Conservation (phyloP, 2,329 filamentous ascomycete species). For the Sphaerulina populicola region DNA sequence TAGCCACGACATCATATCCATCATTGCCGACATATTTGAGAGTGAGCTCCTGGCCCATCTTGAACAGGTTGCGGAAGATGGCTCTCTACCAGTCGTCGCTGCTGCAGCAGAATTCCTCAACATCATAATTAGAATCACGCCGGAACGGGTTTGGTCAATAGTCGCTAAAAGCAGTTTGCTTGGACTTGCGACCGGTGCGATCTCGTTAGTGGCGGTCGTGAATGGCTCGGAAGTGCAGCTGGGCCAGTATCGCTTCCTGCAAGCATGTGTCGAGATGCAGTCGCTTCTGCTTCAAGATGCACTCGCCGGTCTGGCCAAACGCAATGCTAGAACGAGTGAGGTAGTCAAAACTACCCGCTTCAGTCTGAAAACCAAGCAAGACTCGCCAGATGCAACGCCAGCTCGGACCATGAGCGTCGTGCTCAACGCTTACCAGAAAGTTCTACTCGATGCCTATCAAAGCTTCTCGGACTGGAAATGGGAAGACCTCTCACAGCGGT, state of each 20-base stretch:
- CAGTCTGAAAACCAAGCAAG: slow-evolving; percentile 34
- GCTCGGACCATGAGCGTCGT: slow-evolving; percentile 68
- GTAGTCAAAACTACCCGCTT: slow-evolving; percentile 2
- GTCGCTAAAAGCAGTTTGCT: slow-evolving; percentile 73
- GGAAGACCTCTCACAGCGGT: slow-evolving; percentile 56
- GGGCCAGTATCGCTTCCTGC: slow-evolving; percentile 68
- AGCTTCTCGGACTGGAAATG: slow-evolving; percentile 83
- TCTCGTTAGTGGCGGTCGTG: slow-evolving; percentile 68
- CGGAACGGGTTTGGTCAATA: slow-evolving; percentile 83
- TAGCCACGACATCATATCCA: slow-evolving; percentile 64
- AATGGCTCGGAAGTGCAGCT: slow-evolving; percentile 72
- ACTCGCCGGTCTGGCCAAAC: slow-evolving; percentile 58
- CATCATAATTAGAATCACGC: slow-evolving; percentile 61
- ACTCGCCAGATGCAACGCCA: slow-evolving; percentile 61
- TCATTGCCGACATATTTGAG: slow-evolving; percentile 81
- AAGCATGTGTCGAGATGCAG: slow-evolving; percentile 65
- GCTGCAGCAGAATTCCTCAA: slow-evolving; percentile 75
- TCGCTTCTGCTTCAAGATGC: slow-evolving; percentile 67
- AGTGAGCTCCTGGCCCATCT: slow-evolving; percentile 47
- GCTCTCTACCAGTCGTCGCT: slow-evolving; percentile 58
- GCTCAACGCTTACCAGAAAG: slow-evolving; percentile 63
- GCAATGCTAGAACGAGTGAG: slow-evolving; percentile 43
- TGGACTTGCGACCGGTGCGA: slow-evolving; percentile 64
- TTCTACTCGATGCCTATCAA: slow-evolving; percentile 74
- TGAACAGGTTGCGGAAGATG: slow-evolving; percentile 51